Conservation (phyloP, 345 rosid genomes). For the Tarenaya hassleriana region DNA sequence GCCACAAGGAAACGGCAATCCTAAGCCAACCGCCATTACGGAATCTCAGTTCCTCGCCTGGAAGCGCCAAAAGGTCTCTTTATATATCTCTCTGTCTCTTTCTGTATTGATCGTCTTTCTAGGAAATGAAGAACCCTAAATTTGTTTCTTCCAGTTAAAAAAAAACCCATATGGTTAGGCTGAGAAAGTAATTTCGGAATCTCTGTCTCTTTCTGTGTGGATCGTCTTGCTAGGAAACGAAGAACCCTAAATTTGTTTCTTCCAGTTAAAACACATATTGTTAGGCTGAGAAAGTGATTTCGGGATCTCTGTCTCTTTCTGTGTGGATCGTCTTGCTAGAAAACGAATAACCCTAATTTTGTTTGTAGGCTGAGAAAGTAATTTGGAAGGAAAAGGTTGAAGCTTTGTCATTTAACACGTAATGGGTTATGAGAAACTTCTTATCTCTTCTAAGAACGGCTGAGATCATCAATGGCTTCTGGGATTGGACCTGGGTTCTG, state of each 20-base stretch:
- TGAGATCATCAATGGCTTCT: too few relatives aligned
- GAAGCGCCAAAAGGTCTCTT: conserved; percentile 55
- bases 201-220: background rate
- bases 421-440: too few relatives aligned
- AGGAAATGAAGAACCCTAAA: conserved; percentile 28
- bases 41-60: conserved; percentile 54
- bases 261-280: too few relatives aligned
- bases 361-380: too few relatives aligned
- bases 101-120: background rate
- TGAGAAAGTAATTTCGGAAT: too few relatives aligned
- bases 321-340: too few relatives aligned
- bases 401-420: too few relatives aligned
- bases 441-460: too few relatives aligned
- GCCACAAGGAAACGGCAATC: conserved; percentile 16
- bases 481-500: too few relatives aligned
- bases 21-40: conserved; percentile 31
- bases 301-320: background rate
- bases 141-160: background rate
- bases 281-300: too few relatives aligned
- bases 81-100: background rate
- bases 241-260: conserved; percentile 23
- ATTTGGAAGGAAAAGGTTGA: too few relatives aligned
- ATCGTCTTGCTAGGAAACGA: conserved; percentile 5
- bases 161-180: too few relatives aligned
- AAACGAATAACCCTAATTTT: conserved; percentile 27